These are phyloP conservation scores for Pichia kluyveri DNA, from an alignment of 805 yeast species.

Conservation along the genomic window DNA sequence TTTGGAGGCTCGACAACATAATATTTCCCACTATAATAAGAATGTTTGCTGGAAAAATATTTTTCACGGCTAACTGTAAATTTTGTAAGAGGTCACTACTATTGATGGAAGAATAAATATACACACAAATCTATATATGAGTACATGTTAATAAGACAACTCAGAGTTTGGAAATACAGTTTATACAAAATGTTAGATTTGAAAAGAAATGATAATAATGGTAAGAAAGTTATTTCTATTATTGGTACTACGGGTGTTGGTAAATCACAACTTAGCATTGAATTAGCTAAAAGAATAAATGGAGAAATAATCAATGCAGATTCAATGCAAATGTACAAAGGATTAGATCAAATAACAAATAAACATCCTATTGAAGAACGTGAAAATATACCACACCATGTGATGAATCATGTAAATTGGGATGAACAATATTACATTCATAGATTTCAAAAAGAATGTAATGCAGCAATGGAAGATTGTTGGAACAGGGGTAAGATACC, in stretches of 20 bases:
- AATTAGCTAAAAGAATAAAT: constrained; percentile 62
- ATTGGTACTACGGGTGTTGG: constrained; percentile 95
- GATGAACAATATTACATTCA: constrained; percentile 73
- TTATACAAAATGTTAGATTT: not conserved
- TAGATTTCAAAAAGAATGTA: constrained; percentile 67
- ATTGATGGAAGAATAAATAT: too few relatives aligned
- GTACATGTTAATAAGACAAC: not conserved
- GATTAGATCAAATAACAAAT: constrained; percentile 71
- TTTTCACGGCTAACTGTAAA: too few relatives aligned
- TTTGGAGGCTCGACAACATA: too few relatives aligned
- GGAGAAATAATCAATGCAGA: constrained; percentile 95
- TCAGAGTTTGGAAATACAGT: not conserved
- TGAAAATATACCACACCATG: constrained; percentile 70
- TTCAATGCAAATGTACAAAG: constrained; percentile 89
- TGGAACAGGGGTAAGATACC: constrained; percentile 66
- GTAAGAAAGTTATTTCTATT: constrained; percentile 21
- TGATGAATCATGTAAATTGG: constrained; percentile 81
- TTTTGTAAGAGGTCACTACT: too few relatives aligned
- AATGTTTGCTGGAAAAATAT: too few relatives aligned
- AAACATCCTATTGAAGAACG: constrained; percentile 83
- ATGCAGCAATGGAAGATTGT: constrained; percentile 51
- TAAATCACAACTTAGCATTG: constrained; percentile 77
- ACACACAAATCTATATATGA: not conserved
- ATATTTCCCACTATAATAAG: too few relatives aligned
- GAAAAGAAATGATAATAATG: not conserved